These are phyloP conservation scores for Bremia lactucae DNA, from an alignment of 352 stramenopile species.

Conservation along the genomic window DNA sequence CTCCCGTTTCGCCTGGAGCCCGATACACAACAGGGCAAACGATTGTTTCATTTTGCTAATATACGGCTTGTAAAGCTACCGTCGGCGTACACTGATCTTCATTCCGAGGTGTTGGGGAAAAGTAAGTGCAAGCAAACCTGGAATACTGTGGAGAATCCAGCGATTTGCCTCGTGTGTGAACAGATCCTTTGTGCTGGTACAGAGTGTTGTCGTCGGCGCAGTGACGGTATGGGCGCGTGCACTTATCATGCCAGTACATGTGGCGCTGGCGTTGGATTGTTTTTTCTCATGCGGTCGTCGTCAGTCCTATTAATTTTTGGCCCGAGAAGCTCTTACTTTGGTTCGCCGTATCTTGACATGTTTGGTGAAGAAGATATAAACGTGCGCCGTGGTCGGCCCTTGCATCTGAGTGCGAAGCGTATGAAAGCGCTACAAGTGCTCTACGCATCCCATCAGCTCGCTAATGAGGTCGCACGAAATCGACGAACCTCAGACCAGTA, in stretches of 20 bases:
- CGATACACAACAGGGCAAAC: conserved; percentile 21
- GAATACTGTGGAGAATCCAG: conserved; percentile 66
- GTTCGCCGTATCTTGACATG: conserved; percentile 79
- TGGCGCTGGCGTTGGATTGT: conserved; percentile 57
- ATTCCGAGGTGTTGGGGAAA: conserved; percentile 56
- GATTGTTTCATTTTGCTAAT: conserved; percentile 49
- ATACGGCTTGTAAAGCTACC: conserved; percentile 52
- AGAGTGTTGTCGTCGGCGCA: conserved; percentile 63
- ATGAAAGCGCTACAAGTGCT: conserved; percentile 60
- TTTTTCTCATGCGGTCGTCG: conserved; percentile 75
- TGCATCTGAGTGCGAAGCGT: conserved; percentile 65
- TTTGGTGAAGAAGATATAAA: conserved; percentile 86
- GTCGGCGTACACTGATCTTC: conserved; percentile 66
- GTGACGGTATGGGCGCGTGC: conserved; percentile 62
- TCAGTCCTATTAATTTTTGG: conserved; percentile 69
- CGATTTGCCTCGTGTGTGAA: conserved; percentile 70
- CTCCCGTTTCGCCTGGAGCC: conserved; percentile 44
- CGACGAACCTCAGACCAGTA: conserved; percentile 80
- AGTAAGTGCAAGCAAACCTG: conserved; percentile 66
- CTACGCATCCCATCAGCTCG: conserved; percentile 71
- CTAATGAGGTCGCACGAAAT: conserved; percentile 72
- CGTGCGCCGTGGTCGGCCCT: conserved; percentile 54
- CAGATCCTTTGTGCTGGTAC: conserved; percentile 70
- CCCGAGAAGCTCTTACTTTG: conserved; percentile 72
- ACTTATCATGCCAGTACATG: conserved; percentile 67